These are phyloP conservation scores for Neoboletus brunneissimus DNA, from an alignment of 768 basidiomycete genomes.

Conservation along the genomic window DNA sequence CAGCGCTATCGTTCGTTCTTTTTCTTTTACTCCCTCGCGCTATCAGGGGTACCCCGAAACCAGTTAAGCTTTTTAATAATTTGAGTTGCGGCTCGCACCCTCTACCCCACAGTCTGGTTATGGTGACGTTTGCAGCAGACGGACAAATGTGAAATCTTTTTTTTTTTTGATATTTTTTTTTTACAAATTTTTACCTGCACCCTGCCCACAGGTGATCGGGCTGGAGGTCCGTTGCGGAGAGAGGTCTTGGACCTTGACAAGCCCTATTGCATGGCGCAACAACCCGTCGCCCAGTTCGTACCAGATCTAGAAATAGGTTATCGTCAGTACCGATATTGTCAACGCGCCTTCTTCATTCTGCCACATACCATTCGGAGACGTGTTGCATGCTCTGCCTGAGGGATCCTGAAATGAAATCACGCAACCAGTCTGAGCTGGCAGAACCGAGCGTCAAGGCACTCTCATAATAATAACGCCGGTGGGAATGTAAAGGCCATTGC, in stretches of 20 bases:
- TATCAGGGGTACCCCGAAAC: not conserved
- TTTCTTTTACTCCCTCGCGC: not conserved
- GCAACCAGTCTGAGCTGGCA: not conserved
- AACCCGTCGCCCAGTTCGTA: constrained; percentile 9
- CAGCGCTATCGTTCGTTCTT: not conserved
- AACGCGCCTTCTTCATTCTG: constrained; percentile 1
- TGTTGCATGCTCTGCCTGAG: not conserved
- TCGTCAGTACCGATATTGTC: constrained; percentile 6
- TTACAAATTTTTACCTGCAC: not conserved
- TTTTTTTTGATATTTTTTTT: not conserved
- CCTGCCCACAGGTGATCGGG: not conserved
- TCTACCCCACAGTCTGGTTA: constrained; percentile 17
- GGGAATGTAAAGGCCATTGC: not conserved
- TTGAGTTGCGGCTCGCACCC: constrained; percentile 20
- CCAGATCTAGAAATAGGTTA: constrained; percentile 7
- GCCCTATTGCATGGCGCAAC: not conserved
- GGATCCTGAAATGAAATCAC: constrained; percentile 6
- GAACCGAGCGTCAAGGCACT: not conserved
- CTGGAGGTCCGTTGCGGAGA: not conserved
- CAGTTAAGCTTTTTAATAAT: constrained; percentile 27
- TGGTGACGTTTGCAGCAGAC: not conserved
- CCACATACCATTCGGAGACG: constrained; percentile 12
- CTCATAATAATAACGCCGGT: not conserved
- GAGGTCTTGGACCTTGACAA: not conserved
- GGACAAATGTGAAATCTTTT: not conserved